Base-by-base conservation (phyloP, 2,329 filamentous ascomycete species). In the Macroventuria anomochaeta region DNA sequence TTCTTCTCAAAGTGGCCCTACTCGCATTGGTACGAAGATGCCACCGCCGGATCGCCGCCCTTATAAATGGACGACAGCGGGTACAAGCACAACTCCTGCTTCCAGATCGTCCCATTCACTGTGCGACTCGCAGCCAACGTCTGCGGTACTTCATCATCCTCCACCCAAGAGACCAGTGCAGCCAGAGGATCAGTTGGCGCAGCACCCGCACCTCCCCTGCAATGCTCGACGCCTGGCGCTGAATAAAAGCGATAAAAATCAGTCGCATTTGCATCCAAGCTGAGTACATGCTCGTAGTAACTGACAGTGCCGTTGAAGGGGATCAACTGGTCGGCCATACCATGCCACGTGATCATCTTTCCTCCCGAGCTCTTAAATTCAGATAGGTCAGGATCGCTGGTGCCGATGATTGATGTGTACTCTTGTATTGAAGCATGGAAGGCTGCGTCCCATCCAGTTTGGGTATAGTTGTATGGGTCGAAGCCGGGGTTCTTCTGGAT, bases 161-260 rank as follows among this genome's bases (percentile, higher is more conserved):
- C 67, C 0, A 70, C 66, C 67, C 67, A 70, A 2, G 53, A 48
- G 1, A 63, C 53, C 21, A 70, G 31, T 7, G 48, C 48, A 5
- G 34, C 43, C 18, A 69, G 49, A 0, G 79, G 69, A 13, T 79
- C 80, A 3, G 42, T 31, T 1, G 65, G 61, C 3, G 46, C 17
- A 10, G 51, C 55, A 10, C 63, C 67, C 2, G 25, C 3, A 0
- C 66, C 66, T 21, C 53, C 62, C 0, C 6, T 23, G 20, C 67
- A 70, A 40, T 69, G 65, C 0, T 26, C 48, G 0, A 63, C 47
- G 8, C 64, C 65, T 1, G 67, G 63, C 7, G 54, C 61, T 10
- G 58, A 37, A 37, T 61, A 70, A 5, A 57, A 46, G 13, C 64
- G 61, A 26, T 62, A 67, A 49, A 67, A 69, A 20, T 65, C 56